These are phyloP conservation scores for Neurospora tetraspora DNA, from an alignment of 495 filamentous ascomycete species.

Conservation along the genomic window DNA sequence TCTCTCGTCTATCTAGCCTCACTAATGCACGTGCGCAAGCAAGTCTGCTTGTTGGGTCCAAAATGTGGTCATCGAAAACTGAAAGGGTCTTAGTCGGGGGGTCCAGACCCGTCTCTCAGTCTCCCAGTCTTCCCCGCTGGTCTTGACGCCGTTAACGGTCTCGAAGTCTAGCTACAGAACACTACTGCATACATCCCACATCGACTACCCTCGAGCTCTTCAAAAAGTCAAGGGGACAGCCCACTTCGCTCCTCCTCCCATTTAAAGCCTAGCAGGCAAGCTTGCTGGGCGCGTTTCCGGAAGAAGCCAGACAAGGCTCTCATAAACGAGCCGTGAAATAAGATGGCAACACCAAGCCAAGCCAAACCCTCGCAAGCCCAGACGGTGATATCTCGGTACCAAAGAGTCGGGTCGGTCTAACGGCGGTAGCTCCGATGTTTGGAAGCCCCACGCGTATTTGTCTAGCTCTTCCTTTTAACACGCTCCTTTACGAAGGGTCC, in stretches of 20 bases:
- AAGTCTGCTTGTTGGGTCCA: neutral
- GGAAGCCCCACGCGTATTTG: neutral
- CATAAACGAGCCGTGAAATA: neutral
- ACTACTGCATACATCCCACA: neutral
- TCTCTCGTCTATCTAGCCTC: neutral
- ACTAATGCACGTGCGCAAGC: neutral
- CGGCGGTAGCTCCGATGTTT: neutral
- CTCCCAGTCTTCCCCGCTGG: neutral
- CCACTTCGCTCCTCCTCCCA: neutral
- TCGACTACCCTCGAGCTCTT: neutral
- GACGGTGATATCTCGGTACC: neutral
- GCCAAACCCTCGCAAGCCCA: neutral
- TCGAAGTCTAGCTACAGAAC: neutral
- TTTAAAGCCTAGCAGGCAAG: neutral
- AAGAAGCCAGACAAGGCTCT: neutral
- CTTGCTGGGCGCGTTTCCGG: too few relatives aligned
- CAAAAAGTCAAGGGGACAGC: neutral
- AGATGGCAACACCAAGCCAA: neutral
- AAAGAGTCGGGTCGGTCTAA: neutral
- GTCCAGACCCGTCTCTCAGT: neutral
- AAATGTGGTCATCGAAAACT: neutral
- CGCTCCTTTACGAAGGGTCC: neutral
- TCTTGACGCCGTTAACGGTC: neutral
- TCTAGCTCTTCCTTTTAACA: neutral
- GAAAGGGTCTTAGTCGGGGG: too few relatives aligned